Conservation (phyloP, 805 yeast genomes). For the Pichia thaimueangensis region DNA sequence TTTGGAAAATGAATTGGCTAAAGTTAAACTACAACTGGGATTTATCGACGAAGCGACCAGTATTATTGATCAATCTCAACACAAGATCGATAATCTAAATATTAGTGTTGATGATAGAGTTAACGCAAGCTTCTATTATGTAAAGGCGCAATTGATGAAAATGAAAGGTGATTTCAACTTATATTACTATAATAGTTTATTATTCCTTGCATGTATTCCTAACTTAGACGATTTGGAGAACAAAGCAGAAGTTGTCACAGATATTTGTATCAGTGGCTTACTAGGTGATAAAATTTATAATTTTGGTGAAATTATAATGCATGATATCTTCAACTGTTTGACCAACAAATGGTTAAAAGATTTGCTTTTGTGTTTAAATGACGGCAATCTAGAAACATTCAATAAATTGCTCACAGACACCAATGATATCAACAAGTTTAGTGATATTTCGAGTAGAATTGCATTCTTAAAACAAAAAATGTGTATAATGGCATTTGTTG, state of each 20-base stretch:
- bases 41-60: slow-evolving; percentile 54
- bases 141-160: slow-evolving; percentile 71
- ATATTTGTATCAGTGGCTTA: slow-evolving; percentile 78
- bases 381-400: slow-evolving; percentile 69
- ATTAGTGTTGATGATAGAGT: slow-evolving; percentile 51
- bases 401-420: slow-evolving; percentile 32
- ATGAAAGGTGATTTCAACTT: slow-evolving; percentile 69
- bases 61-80: slow-evolving; percentile 55
- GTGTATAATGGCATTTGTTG: slow-evolving; percentile 86
- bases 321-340: slow-evolving; percentile 58
- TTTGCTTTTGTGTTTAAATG: slow-evolving; percentile 62
- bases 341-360: slow-evolving; percentile 63
- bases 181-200: slow-evolving; percentile 73
- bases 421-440: slow-evolving; percentile 9
- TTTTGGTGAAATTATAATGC: slow-evolving; percentile 91
- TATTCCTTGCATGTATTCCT: slow-evolving; percentile 72
- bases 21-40: slow-evolving; percentile 53
- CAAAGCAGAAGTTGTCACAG: slow-evolving; percentile 47
- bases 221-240: slow-evolving; percentile 36
- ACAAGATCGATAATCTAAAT: slow-evolving; percentile 50
- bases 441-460: slow-evolving; percentile 44
- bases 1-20: slow-evolving; percentile 68
- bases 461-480: slow-evolving; percentile 81
- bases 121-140: slow-evolving; percentile 76
- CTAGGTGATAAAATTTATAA: slow-evolving; percentile 90